phyloP scores from a whole-genome alignment of 2,329 filamentous ascomycete species.

The Bipolaris gigantea region DNA sequence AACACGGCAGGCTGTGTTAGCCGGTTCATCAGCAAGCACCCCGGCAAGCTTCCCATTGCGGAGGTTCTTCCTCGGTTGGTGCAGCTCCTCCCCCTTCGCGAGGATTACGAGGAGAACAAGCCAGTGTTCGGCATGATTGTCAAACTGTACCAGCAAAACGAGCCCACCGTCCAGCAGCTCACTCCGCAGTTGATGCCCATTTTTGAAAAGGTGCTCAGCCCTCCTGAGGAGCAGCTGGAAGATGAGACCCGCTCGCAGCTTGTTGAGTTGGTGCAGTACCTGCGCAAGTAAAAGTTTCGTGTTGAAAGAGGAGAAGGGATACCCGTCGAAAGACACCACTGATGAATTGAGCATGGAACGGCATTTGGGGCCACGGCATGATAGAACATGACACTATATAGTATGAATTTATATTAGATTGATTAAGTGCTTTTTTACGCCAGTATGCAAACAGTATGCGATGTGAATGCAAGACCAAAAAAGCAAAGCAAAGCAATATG shows the following conservation, averaged over 20 bases:
- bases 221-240: slow-evolving; percentile 75
- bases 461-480: too few species aligned
- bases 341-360: slow-evolving; percentile 18
- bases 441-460: not conserved
- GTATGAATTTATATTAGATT: slow-evolving; percentile 19
- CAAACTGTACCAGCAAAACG: slow-evolving; percentile 74
- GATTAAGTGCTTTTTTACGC: not conserved
- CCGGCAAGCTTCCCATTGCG: slow-evolving; percentile 76
- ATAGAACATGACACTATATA: slow-evolving; percentile 26
- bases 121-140: slow-evolving; percentile 90
- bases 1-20: slow-evolving; percentile 90
- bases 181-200: slow-evolving; percentile 70
- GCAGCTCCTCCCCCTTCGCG: slow-evolving; percentile 78
- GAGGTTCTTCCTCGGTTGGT: slow-evolving; percentile 83
- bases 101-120: slow-evolving; percentile 96
- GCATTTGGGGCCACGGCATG: slow-evolving; percentile 20
- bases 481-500: not conserved
- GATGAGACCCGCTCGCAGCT: slow-evolving; percentile 69
- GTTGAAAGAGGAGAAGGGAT: slow-evolving; percentile 23
- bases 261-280: slow-evolving; percentile 62
- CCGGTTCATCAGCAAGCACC: slow-evolving; percentile 88
- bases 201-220: slow-evolving; percentile 71
- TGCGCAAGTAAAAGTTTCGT: slow-evolving; percentile 44
- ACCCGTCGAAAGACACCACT: slow-evolving; percentile 34
- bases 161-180: slow-evolving; percentile 69